Conservation (phyloP, 768 basidiomycete genomes). For the Arthromyces matolae region DNA sequence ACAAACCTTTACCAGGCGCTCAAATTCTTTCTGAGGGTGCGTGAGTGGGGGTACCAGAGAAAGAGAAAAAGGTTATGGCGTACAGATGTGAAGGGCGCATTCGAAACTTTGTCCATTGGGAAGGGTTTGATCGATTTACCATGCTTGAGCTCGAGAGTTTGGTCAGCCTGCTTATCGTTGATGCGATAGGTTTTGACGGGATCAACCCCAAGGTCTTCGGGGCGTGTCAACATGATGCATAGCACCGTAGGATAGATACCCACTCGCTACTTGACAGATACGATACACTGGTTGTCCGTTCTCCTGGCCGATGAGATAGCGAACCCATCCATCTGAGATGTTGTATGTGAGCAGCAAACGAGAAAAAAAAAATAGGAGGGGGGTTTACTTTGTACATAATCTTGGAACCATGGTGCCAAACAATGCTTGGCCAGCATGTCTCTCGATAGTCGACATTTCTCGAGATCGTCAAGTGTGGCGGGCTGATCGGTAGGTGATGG, state of each 20-base stretch:
- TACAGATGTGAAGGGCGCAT: constrained; percentile 61
- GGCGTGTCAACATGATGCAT: neutral
- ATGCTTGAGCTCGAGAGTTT: constrained; percentile 71
- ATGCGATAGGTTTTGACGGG: constrained; percentile 67
- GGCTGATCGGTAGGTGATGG: constrained; percentile 45
- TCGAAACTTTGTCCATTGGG: constrained; percentile 85
- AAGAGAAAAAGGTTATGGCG: constrained; percentile 34
- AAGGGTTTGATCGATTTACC: constrained; percentile 62
- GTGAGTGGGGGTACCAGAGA: neutral
- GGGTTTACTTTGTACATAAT: constrained; percentile 76
- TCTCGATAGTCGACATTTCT: constrained; percentile 61
- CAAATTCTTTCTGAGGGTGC: constrained; percentile 63
- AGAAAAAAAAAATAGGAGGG: neutral
- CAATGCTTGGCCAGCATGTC: constrained; percentile 68
- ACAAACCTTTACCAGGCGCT: constrained; percentile 47
- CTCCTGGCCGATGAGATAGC: constrained; percentile 74
- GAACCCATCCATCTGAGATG: constrained; percentile 73
- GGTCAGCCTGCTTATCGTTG: constrained; percentile 60
- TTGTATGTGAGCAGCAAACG: constrained; percentile 8
- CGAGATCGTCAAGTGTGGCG: constrained; percentile 54
- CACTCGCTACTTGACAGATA: constrained; percentile 76
- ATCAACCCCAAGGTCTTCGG: constrained; percentile 46
- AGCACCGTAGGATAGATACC: constrained; percentile 26
- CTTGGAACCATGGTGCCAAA: constrained; percentile 80
- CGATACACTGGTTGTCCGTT: constrained; percentile 64